Percentiles rank a stretch among this genome's conserved stretches.
These are phyloP conservation scores for Yamadazyma takamatsuzukensis DNA, from an alignment of 805 yeast genomes.

Conservation along the genomic window DNA sequence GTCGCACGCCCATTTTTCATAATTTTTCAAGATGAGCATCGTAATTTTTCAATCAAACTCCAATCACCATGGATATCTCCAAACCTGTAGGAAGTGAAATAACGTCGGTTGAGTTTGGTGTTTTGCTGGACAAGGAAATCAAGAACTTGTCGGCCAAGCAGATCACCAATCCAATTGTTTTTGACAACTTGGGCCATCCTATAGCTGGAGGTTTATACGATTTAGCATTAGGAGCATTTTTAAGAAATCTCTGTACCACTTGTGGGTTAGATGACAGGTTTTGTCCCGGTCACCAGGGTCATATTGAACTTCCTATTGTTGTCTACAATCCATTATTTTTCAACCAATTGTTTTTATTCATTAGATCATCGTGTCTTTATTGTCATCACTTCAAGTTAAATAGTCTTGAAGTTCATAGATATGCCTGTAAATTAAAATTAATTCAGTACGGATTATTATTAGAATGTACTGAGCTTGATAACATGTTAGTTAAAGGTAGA, in stretches of 20 bases:
- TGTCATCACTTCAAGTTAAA: slow-evolving; percentile 83
- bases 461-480: slow-evolving; percentile 73
- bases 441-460: slow-evolving; percentile 85
- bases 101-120: slow-evolving; percentile 86
- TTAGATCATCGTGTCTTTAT: slow-evolving; percentile 82
- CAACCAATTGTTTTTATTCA: slow-evolving; percentile 79
- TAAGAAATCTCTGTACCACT: slow-evolving; percentile 84
- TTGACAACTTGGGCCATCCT: slow-evolving; percentile 95
- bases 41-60: slow-evolving; percentile 3
- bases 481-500: slow-evolving; percentile 43
- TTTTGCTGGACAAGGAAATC: slow-evolving; percentile 77
- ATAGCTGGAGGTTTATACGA: slow-evolving; percentile 92
- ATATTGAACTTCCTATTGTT: slow-evolving; percentile 93
- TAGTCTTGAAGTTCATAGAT: slow-evolving; percentile 67
- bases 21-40: slow-evolving; percentile 3
- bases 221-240: slow-evolving; percentile 90
- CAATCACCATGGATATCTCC: slow-evolving; percentile 77
- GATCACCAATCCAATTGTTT: slow-evolving; percentile 91
- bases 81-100: slow-evolving; percentile 96
- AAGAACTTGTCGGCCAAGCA: slow-evolving; percentile 89
- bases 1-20: not conserved
- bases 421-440: slow-evolving; percentile 70
- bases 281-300: slow-evolving; percentile 99
- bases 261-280: slow-evolving; percentile 93
- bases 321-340: slow-evolving; percentile 94